These are phyloP conservation scores for Jasminum sambac DNA, from an alignment of 257 asterid genomes.

Conservation along the genomic window DNA sequence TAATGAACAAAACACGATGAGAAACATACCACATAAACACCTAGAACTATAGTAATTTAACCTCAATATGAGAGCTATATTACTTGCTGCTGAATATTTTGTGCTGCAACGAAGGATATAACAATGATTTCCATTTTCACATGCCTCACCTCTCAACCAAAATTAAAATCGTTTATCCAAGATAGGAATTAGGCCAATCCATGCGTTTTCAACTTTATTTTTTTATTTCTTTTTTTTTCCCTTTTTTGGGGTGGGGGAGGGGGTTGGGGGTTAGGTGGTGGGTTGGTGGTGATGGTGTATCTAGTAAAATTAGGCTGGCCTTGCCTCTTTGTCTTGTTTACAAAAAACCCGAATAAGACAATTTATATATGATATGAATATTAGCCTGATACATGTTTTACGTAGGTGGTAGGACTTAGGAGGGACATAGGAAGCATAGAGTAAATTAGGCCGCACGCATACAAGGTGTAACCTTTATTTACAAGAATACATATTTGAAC, in stretches of 20 bases:
- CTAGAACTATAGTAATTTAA: slow-evolving; percentile 9
- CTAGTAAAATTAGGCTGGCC: neutral
- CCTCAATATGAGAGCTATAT: neutral
- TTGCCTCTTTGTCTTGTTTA: neutral
- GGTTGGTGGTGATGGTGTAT: no score
- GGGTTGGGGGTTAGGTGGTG: no score
- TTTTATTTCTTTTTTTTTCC: no score
- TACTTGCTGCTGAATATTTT: neutral
- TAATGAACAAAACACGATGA: slow-evolving; percentile 10
- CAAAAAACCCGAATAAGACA: neutral
- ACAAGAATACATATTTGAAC: neutral
- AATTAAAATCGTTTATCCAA: no score
- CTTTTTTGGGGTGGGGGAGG: no score
- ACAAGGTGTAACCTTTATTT: neutral
- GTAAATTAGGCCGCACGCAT: neutral
- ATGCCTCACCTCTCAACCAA: no score
- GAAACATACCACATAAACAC: slow-evolving; percentile 7
- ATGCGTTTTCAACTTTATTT: no score
- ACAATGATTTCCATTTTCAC: neutral
- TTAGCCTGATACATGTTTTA: neutral
- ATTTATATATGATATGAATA: neutral
- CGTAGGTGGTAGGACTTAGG: no score
- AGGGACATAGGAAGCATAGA: neutral
- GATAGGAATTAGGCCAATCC: no score
- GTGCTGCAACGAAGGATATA: neutral